Conservation (phyloP, 805 yeast genomes). For the Kodamaea hsintzibuensis region DNA sequence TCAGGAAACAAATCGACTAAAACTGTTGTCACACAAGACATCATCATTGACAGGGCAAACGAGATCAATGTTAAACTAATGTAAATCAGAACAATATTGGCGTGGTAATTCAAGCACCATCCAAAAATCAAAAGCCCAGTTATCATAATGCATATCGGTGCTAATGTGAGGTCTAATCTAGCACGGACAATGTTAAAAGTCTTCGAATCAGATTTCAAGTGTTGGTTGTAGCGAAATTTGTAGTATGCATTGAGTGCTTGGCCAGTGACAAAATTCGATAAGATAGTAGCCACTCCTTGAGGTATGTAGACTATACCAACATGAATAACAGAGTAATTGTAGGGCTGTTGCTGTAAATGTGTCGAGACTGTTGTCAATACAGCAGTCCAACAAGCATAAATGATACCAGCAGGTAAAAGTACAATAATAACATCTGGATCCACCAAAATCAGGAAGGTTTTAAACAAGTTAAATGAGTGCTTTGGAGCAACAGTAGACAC, state of each 20-base stretch:
- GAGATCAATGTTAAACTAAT: slow-evolving; percentile 60
- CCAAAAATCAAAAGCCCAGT: slow-evolving; percentile 59
- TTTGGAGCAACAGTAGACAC: slow-evolving; percentile 9
- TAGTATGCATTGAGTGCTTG: slow-evolving; percentile 55
- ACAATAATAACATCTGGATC: slow-evolving; percentile 47
- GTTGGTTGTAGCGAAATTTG: slow-evolving; percentile 13
- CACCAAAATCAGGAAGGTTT: slow-evolving; percentile 44
- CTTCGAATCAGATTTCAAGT: slow-evolving; percentile 10
- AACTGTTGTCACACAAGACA: slow-evolving; percentile 61
- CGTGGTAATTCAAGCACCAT: slow-evolving; percentile 61
- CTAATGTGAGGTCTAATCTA: slow-evolving; percentile 11
- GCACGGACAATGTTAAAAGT: slow-evolving; percentile 1
- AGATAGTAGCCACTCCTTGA: slow-evolving; percentile 64
- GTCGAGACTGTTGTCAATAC: slow-evolving; percentile 66
- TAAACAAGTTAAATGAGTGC: slow-evolving; percentile 9
- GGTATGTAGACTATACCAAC: slow-evolving; percentile 77
- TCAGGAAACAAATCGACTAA: slow-evolving; percentile 73
- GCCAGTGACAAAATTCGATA: slow-evolving; percentile 63
- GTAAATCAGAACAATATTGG: slow-evolving; percentile 54
- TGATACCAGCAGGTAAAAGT: slow-evolving; percentile 59
- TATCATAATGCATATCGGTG: background rate
- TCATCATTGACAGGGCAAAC: slow-evolving; percentile 52
- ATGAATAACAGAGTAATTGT: slow-evolving; percentile 53
- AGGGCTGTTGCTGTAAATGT: slow-evolving; percentile 45
- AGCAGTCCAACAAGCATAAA: slow-evolving; percentile 70